These are phyloP conservation scores for Diplodia mutila DNA, from an alignment of 2,329 filamentous ascomycete genomes.

Conservation along the genomic window DNA sequence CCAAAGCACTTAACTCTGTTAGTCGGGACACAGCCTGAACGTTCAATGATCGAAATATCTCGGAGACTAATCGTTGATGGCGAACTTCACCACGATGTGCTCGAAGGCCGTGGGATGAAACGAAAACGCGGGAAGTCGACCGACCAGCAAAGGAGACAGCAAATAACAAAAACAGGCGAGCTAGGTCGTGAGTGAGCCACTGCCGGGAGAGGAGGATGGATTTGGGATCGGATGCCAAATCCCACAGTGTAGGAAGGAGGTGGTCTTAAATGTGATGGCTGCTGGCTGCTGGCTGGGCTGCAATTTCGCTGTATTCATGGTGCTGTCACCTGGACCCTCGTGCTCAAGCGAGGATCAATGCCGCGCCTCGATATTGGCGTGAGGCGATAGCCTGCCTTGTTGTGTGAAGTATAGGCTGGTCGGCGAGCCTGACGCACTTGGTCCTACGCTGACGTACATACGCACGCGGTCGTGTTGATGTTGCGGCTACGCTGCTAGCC, in stretches of 20 bases:
- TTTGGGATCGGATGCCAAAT: background rate
- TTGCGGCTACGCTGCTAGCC: background rate
- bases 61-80: background rate
- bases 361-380: background rate
- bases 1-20: background rate
- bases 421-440: background rate
- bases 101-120: too few species aligned
- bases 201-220: background rate
- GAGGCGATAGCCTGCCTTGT: background rate
- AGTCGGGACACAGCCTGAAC: background rate
- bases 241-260: background rate
- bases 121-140: too few species aligned
- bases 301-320: background rate
- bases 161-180: background rate
- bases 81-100: background rate
- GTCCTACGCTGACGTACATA: conserved; percentile 7
- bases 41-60: background rate
- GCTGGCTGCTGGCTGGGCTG: background rate
- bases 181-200: background rate
- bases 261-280: background rate
- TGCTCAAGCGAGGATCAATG: background rate
- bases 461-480: background rate
- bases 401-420: background rate
- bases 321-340: background rate
- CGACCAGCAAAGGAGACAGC: background rate